phyloP scores from a whole-genome alignment of 768 basidiomycete genomes.

The Tylopilus sp. region DNA sequence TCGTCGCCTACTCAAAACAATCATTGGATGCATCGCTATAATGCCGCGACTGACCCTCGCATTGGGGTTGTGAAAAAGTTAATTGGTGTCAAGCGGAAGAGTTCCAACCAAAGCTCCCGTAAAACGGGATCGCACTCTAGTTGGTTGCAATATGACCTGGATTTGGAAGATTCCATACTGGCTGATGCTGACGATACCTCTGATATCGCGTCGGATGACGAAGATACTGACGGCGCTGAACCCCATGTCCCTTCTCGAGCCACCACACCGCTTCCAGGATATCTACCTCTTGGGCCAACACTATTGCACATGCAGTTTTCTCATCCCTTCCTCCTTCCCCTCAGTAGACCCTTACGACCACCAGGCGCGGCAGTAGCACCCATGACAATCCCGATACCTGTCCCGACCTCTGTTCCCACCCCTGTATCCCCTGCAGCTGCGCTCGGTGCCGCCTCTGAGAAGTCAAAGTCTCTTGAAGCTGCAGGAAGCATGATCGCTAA shows the following conservation, averaged over 20 bases:
- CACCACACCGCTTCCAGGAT: slow-evolving; percentile 66
- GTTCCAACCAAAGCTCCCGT: slow-evolving; percentile 35
- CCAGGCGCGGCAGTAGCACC: slow-evolving; percentile 51
- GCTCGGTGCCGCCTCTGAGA: slow-evolving; percentile 61
- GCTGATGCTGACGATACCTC: slow-evolving; percentile 38
- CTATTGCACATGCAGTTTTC: slow-evolving; percentile 68
- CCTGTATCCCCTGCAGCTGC: slow-evolving; percentile 80
- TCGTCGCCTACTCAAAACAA: slow-evolving; percentile 17
- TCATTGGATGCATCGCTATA: slow-evolving; percentile 54
- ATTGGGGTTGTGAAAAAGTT: slow-evolving; percentile 65
- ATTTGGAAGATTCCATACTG: slow-evolving; percentile 33
- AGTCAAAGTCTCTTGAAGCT: slow-evolving; percentile 63
- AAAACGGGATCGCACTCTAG: slow-evolving; percentile 36
- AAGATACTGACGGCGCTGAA: slow-evolving; percentile 34
- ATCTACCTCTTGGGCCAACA: slow-evolving; percentile 67
- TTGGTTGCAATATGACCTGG: slow-evolving; percentile 51
- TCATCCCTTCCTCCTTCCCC: slow-evolving; percentile 57
- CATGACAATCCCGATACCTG: slow-evolving; percentile 39
- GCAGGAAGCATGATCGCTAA: slow-evolving; percentile 58
- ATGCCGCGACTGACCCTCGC: slow-evolving; percentile 66
- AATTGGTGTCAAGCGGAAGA: slow-evolving; percentile 69
- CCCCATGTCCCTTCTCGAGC: slow-evolving; percentile 43
- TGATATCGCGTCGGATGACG: slow-evolving; percentile 40
- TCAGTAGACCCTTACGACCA: slow-evolving; percentile 57
- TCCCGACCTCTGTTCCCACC: slow-evolving; percentile 63